These are phyloP conservation scores for Blakeslea trispora DNA, from an alignment of 371 early-diverging fungal genomes.

Conservation along the genomic window DNA sequence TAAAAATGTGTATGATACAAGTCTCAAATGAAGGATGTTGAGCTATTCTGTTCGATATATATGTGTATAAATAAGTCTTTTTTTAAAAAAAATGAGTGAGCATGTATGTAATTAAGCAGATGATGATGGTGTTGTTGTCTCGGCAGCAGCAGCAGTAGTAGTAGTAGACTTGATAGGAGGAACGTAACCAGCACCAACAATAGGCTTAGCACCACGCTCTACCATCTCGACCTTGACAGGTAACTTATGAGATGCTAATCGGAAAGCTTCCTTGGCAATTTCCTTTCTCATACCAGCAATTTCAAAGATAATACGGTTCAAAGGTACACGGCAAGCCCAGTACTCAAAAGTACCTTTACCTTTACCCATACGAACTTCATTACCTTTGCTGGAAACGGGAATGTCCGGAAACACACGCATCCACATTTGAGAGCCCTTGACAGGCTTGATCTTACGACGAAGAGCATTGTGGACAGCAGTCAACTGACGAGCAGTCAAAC, in stretches of 20 bases:
- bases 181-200: conserved; percentile 51
- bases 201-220: conserved; percentile 57
- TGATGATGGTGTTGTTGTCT: neutral
- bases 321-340: conserved; percentile 89
- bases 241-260: conserved; percentile 68
- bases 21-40: no score
- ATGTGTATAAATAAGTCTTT: neutral
- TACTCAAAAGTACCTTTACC: conserved; percentile 95
- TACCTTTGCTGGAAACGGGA: conserved; percentile 90
- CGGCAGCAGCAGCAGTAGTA: conserved; percentile 31
- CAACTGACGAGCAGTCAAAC: conserved; percentile 83
- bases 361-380: conserved; percentile 96
- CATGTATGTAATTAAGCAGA: neutral
- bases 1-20: no score
- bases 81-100: neutral
- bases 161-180: conserved; percentile 36
- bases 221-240: conserved; percentile 81
- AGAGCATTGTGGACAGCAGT: conserved; percentile 77
- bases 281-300: conserved; percentile 76
- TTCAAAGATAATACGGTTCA: conserved; percentile 88
- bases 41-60: no score
- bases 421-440: conserved; percentile 88
- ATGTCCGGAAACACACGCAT: conserved; percentile 91
- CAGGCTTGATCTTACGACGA: conserved; percentile 79
- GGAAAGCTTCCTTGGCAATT: conserved; percentile 80